Evolutionary conservation across 2,329 filamentous ascomycete species (phyloP).

Genomic region (Emmonsia crescens): DNA sequence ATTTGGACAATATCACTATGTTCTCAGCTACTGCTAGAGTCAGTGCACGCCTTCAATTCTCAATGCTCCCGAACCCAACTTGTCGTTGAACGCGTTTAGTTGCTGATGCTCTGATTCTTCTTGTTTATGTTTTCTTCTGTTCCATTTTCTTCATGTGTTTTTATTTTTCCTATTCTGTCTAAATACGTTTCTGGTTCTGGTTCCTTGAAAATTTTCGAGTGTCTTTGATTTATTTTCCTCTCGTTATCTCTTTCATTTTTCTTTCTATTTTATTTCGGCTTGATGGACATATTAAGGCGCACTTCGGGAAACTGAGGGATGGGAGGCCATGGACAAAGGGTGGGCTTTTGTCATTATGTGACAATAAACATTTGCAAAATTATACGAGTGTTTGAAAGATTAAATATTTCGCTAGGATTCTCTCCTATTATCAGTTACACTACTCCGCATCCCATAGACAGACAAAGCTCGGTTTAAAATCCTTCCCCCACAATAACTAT

Average conservation of each 20-base stretch:
- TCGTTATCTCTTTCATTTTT: background rate
- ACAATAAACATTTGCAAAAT: background rate
- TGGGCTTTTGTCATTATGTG: background rate
- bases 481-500: background rate
- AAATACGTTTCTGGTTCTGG: background rate
- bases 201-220: background rate
- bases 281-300: conserved; percentile 4
- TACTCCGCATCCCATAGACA: background rate
- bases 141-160: background rate
- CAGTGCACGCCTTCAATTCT: background rate
- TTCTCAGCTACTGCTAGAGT: background rate
- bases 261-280: background rate
- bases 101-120: conserved; percentile 1
- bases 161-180: background rate
- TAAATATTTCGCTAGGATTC: background rate
- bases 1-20: background rate
- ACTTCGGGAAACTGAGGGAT: background rate
- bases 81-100: background rate
- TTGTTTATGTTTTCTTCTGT: background rate
- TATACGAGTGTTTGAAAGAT: background rate
- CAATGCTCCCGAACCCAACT: background rate
- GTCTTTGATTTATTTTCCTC: background rate
- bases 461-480: background rate
- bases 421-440: background rate
- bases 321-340: background rate